A percentile compares a stretch with the other conserved stretches of the same genome.
phyloP scores from a whole-genome alignment of 805 yeast genomes.

The Candida chilensis region DNA sequence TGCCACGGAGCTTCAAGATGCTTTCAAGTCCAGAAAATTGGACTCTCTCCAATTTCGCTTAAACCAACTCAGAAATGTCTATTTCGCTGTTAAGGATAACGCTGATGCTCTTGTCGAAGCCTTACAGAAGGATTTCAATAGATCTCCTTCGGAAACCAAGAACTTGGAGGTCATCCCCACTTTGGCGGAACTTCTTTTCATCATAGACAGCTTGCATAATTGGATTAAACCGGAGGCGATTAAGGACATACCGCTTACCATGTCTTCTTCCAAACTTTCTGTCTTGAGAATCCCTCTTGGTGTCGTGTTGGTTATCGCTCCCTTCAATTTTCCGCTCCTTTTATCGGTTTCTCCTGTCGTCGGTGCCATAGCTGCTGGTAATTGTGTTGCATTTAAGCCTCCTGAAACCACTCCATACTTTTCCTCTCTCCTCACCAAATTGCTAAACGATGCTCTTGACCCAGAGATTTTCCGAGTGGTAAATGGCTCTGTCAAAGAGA shows the following conservation, averaged over 20 bases:
- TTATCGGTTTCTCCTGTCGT: slow-evolving; percentile 58
- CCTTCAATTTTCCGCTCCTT: slow-evolving; percentile 74
- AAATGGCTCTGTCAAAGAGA: slow-evolving; percentile 53
- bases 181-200: slow-evolving; percentile 45
- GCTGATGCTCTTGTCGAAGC: slow-evolving; percentile 47
- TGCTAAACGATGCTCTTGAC: slow-evolving; percentile 46
- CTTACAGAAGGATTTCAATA: slow-evolving; percentile 55
- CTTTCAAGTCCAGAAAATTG: slow-evolving; percentile 36
- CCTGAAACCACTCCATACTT: slow-evolving; percentile 64
- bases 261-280: slow-evolving; percentile 29
- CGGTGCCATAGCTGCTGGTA: slow-evolving; percentile 83
- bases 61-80: slow-evolving; percentile 57
- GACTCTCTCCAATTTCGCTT: slow-evolving; percentile 46
- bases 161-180: slow-evolving; percentile 45
- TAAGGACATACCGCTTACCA: slow-evolving; percentile 23
- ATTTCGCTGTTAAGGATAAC: slow-evolving; percentile 54
- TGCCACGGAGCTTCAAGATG: slow-evolving; percentile 28
- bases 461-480: slow-evolving; percentile 52
- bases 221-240: slow-evolving; percentile 51
- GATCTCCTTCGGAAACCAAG: slow-evolving; percentile 53
- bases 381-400: slow-evolving; percentile 69
- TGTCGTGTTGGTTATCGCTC: slow-evolving; percentile 61
- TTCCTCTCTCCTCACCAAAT: slow-evolving; percentile 42
- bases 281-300: slow-evolving; percentile 35
- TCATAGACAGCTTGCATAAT: slow-evolving; percentile 47